These are phyloP conservation scores for Dalbergia cultrata DNA, from an alignment of 306 rosid genomes.

Conservation along the genomic window DNA sequence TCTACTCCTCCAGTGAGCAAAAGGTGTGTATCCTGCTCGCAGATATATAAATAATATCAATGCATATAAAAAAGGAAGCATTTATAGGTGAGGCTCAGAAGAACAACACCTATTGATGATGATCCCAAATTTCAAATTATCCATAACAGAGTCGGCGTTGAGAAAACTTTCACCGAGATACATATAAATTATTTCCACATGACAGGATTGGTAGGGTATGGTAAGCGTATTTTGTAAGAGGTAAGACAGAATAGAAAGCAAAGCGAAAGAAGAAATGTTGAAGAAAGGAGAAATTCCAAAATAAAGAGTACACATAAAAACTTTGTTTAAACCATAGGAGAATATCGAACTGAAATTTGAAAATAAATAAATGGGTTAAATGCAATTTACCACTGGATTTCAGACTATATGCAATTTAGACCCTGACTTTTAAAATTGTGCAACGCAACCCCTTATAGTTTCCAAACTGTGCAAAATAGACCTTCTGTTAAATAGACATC, in stretches of 20 bases:
- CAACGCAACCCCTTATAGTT: too few relatives aligned
- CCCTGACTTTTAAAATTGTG: too few relatives aligned
- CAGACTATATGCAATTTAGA: too few relatives aligned
- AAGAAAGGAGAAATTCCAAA: not conserved
- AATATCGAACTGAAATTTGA: not conserved
- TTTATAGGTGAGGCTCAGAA: constrained; percentile 7
- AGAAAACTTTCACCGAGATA: not conserved
- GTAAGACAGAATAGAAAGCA: not conserved
- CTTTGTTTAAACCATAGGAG: not conserved
- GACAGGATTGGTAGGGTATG: not conserved
- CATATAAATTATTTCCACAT: not conserved
- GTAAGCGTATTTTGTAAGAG: not conserved
- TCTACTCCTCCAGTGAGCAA: constrained; percentile 94
- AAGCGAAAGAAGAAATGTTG: not conserved
- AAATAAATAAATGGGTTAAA: not conserved
- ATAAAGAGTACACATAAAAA: not conserved
- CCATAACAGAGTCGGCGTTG: not conserved
- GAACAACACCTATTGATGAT: not conserved
- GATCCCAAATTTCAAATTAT: constrained; percentile 23
- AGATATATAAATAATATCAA: constrained; percentile 33
- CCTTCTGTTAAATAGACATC: too few relatives aligned
- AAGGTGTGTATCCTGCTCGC: constrained; percentile 83
- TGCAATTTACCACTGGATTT: too few relatives aligned
- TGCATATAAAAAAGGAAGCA: constrained; percentile 18
- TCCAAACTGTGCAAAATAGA: too few relatives aligned